Evolutionary conservation across 148 eudicot species (phyloP).

Genomic region (Chenopodium suecicum): DNA sequence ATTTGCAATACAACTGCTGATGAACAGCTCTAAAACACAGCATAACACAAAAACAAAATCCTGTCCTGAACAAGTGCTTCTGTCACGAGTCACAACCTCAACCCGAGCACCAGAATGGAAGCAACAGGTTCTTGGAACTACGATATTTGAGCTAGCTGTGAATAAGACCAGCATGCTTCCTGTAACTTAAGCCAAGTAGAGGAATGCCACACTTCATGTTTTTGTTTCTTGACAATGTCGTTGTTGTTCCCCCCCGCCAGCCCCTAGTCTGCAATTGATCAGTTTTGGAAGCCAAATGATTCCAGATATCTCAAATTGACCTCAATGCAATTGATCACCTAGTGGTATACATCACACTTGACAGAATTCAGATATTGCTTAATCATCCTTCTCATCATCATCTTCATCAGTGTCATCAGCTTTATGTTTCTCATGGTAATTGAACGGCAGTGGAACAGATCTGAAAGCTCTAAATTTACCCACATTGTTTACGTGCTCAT

Average conservation of each 20-base stretch:
- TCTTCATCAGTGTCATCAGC: slow-evolving; percentile 43
- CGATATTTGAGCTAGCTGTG: no score
- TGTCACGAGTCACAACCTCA: no score
- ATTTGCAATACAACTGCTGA: no score
- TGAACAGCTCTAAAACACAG: no score
- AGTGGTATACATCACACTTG: neutral
- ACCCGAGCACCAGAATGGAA: no score
- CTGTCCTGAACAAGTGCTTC: no score
- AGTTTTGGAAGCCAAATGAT: neutral
- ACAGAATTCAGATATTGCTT: neutral
- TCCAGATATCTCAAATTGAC: neutral
- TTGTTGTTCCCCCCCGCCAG: neutral
- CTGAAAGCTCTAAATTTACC: slow-evolving; percentile 79
- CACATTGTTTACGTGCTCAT: slow-evolving; percentile 84
- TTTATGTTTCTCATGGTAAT: slow-evolving; percentile 40
- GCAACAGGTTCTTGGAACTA: no score
- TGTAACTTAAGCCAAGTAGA: neutral
- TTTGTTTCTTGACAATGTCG: neutral
- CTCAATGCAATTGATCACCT: neutral
- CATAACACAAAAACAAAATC: no score
- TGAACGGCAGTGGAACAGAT: slow-evolving; percentile 78
- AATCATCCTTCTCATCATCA: slow-evolving; percentile 44
- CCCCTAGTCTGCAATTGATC: neutral
- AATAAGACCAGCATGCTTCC: neutral
- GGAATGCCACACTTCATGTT: neutral